These are phyloP conservation scores for Nitzschia putrida DNA, from an alignment of 108 stramenopile genomes.

Conservation along the genomic window DNA sequence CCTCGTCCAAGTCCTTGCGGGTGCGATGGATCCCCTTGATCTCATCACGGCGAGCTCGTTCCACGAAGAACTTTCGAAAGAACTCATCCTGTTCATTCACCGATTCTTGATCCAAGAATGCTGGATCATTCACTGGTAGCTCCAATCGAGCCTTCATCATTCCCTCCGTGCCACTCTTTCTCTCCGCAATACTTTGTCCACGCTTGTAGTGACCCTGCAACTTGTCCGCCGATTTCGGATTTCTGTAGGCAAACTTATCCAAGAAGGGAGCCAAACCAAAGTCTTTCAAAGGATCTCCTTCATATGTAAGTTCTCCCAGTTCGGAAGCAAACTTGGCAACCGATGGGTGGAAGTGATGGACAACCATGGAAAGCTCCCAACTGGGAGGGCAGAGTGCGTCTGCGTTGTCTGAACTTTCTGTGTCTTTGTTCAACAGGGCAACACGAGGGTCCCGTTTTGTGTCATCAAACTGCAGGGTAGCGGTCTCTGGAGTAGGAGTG, in stretches of 20 bases:
- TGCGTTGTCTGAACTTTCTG: conserved; percentile 1
- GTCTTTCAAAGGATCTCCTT: conserved; percentile 94
- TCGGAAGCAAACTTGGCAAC: conserved; percentile 81
- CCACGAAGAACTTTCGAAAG: conserved; percentile 90
- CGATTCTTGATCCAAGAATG: conserved; percentile 53
- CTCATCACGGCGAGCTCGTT: conserved; percentile 81
- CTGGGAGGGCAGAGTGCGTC: conserved; percentile 32
- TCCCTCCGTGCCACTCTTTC: conserved; percentile 46
- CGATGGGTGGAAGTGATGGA: conserved; percentile 94
- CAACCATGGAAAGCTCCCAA: conserved; percentile 86
- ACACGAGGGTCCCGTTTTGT: conserved; percentile 73
- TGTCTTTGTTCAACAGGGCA: conserved; percentile 35
- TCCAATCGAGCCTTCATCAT: conserved; percentile 30
- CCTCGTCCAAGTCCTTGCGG: conserved; percentile 44
- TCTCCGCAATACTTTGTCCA: conserved; percentile 55
- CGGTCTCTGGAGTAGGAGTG: conserved; percentile 21
- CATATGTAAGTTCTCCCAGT: conserved; percentile 72
- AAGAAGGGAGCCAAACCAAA: conserved; percentile 91
- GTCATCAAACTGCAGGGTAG: conserved; percentile 48
- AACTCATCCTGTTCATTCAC: conserved; percentile 82
- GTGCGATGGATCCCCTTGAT: conserved; percentile 70
- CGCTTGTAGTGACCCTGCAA: conserved; percentile 37
- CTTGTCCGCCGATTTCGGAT: conserved; percentile 83
- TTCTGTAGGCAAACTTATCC: conserved; percentile 98
- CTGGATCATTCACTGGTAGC: conserved; percentile 84